phyloP scores from a whole-genome alignment of 257 asterid species.

The Salvia hispanica region DNA sequence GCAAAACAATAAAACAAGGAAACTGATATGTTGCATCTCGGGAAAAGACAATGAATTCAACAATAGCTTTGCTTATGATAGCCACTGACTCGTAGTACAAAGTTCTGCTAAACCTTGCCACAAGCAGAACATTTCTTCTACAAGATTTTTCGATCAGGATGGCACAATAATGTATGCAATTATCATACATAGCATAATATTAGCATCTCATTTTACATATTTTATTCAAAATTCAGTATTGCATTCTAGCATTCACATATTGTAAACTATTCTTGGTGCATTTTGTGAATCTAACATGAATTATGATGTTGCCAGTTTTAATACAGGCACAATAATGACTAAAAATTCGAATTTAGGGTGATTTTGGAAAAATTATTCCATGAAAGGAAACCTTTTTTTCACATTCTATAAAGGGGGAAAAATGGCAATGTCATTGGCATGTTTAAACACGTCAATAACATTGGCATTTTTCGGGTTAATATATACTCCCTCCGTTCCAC shows the following conservation, averaged over 20 bases:
- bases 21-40: conserved; percentile 16
- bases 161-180: conserved; percentile 11
- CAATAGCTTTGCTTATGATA: not conserved
- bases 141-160: not conserved
- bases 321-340: not conserved
- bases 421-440: too few species aligned
- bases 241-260: not conserved
- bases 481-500: too few species aligned
- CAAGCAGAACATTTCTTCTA: not conserved
- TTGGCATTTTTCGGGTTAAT: too few species aligned
- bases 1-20: conserved; percentile 3
- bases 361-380: too few species aligned
- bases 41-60: not conserved
- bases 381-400: too few species aligned
- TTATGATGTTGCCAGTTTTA: not conserved
- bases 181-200: not conserved
- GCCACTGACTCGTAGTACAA: not conserved
- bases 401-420: too few species aligned
- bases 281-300: conserved; percentile 6
- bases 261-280: not conserved
- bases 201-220: conserved; percentile 1
- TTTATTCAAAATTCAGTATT: conserved; percentile 13
- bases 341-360: too few species aligned
- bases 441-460: too few species aligned
- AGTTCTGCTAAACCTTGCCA: conserved; percentile 6